Base-by-base conservation (phyloP, 768 basidiomycete species). In the Leccinum variicolor region DNA sequence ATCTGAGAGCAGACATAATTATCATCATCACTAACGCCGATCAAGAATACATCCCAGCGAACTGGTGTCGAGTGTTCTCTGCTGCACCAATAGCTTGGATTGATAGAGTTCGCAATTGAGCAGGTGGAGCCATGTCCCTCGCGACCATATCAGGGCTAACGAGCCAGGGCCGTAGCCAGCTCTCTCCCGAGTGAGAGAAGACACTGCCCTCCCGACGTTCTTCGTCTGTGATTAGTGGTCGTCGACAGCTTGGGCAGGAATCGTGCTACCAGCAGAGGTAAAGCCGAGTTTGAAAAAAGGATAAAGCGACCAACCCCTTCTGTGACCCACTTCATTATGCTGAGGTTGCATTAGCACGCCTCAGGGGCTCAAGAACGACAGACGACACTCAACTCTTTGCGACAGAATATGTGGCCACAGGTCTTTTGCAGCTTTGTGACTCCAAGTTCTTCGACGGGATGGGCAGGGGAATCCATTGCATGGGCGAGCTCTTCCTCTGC, bases 381-480 rank as follows among this genome's bases (percentile, higher is more conserved):
- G 43, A 62, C 19, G 13, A 65, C 68, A 74, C 74, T 73, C 68
- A 76, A 92, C 90, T 92, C 90, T 75, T 83, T 84, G 63, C 88
- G 80, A 69, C 90, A 92, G 65, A 92, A 92, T n/a, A 87, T 63
- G 67, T 93, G 90, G 14, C 83, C 79, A 61, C 84, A 83, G 72
- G 63, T 78, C 56, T 64, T 79, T 67, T 55, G 74, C 8, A 93
- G 73, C 62, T 76, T 81, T 21, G 89, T 89, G 21, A 92, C 83
- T 3, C 91, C 91, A 1, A 88, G 70, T 36, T 84, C 79, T 60
- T 90, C 86, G n/a, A 76, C 62, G 15, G 88, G 81, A 59, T 87
- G 81, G 9, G 89, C 87, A 4, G 90, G 89, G 2, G 89, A 88
- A 64, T 92, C 89, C 85, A 92, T 87, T 7, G 79, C 90, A 23